These are phyloP conservation scores for Aspergillus sergii DNA, from an alignment of 2,329 filamentous ascomycete species.

Conservation along the genomic window DNA sequence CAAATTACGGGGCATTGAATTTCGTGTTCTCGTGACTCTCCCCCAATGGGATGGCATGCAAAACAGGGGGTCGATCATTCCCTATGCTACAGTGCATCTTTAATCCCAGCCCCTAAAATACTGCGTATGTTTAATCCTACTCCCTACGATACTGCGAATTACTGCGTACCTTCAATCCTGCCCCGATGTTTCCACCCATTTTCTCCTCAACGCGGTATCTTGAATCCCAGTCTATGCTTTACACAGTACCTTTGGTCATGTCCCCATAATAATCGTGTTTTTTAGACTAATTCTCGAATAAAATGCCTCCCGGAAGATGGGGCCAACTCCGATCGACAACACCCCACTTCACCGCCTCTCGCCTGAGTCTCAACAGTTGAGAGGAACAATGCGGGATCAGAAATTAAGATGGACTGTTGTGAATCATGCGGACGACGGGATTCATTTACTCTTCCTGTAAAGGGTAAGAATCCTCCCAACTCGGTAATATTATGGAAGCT, in stretches of 20 bases:
- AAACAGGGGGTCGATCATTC: background rate
- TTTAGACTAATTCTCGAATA: background rate
- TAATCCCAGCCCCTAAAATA: background rate
- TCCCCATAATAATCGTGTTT: background rate
- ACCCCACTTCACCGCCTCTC: constrained; percentile 25
- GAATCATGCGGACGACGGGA: background rate
- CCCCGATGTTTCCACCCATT: background rate
- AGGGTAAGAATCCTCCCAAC: background rate
- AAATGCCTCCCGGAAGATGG: background rate
- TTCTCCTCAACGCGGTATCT: background rate
- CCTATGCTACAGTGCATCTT: background rate
- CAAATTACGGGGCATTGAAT: background rate
- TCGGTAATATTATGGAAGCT: background rate
- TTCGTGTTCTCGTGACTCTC: background rate
- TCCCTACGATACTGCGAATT: background rate
- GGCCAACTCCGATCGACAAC: constrained; percentile 19
- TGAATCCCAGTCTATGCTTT: background rate
- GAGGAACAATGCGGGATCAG: constrained; percentile 5
- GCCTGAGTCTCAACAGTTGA: constrained; percentile 20
- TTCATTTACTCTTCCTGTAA: constrained; percentile 1
- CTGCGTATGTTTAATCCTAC: background rate
- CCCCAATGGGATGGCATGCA: constrained; percentile 1
- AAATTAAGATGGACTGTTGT: background rate
- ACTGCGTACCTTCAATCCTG: background rate
- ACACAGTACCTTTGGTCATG: background rate